Evolutionary conservation across 225 moss, liverwort and hornwort species (phyloP).

Genomic region (Anthoceros angustus): DNA sequence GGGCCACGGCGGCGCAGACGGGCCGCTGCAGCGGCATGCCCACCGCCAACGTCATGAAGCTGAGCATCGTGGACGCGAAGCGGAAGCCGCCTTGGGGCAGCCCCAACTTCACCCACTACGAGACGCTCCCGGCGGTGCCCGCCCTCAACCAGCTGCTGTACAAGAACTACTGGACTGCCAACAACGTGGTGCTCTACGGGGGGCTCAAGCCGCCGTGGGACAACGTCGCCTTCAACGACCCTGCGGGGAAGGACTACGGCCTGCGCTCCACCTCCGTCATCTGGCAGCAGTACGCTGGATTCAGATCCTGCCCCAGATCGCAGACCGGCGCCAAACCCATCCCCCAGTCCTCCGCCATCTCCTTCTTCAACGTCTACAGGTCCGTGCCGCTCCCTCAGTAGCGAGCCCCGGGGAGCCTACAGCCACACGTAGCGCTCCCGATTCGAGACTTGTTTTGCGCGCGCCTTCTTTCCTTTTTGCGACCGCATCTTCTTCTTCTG

Average conservation of each 20-base stretch:
- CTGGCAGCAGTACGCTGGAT: not conserved
- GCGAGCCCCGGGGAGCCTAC: too few relatives aligned
- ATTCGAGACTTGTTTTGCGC: too few relatives aligned
- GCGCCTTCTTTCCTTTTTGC: too few relatives aligned
- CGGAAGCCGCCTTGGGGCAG: not conserved
- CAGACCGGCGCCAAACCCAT: not conserved
- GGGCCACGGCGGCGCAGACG: not conserved
- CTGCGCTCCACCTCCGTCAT: not conserved
- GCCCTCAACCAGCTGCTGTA: not conserved
- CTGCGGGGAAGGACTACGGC: not conserved
- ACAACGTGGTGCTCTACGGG: not conserved
- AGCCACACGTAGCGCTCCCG: too few relatives aligned
- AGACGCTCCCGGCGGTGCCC: not conserved
- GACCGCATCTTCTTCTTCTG: too few relatives aligned
- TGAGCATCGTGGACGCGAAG: conserved; percentile 1
- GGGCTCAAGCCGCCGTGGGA: not conserved
- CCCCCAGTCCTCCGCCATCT: not conserved
- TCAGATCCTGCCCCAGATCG: not conserved
- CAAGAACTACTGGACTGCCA: not conserved
- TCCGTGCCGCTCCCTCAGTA: not conserved
- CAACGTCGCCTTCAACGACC: not conserved
- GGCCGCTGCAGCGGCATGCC: not conserved
- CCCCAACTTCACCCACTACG: not conserved
- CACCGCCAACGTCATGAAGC: not conserved
- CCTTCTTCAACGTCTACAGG: not conserved